These are phyloP conservation scores for Sugiyamaella pinicola DNA, from an alignment of 1,139 yeast genomes.

Conservation along the genomic window DNA sequence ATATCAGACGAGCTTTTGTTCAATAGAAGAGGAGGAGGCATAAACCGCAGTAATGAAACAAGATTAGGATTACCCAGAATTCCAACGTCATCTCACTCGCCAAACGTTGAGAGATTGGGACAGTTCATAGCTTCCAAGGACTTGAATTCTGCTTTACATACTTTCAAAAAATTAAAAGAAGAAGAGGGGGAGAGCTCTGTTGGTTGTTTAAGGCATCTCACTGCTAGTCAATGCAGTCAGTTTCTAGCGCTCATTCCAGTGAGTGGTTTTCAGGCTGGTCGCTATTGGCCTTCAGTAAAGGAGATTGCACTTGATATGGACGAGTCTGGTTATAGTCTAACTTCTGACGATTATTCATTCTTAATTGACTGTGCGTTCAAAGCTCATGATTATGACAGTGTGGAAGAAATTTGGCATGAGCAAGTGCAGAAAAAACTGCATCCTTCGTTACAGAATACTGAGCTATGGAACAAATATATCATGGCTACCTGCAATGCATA, in stretches of 20 bases:
- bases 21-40: background rate
- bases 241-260: constrained; percentile 13
- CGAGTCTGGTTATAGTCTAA: constrained; percentile 29
- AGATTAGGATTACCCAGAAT: constrained; percentile 4
- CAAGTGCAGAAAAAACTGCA: constrained; percentile 20
- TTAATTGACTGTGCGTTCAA: constrained; percentile 38
- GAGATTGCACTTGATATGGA: constrained; percentile 28
- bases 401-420: constrained; percentile 36
- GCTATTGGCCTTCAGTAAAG: constrained; percentile 17
- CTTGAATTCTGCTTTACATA: constrained; percentile 13
- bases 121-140: constrained; percentile 14
- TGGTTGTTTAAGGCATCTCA: constrained; percentile 12
- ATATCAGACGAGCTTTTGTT: constrained; percentile 3
- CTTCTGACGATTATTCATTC: constrained; percentile 34
- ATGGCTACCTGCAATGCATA: constrained; percentile 40
- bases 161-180: constrained; percentile 10
- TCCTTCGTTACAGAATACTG: constrained; percentile 28
- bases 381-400: constrained; percentile 30
- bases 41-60: background rate
- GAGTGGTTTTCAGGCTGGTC: constrained; percentile 12
- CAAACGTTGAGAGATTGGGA: constrained; percentile 14
- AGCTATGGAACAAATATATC: constrained; percentile 43
- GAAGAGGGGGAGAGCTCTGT: constrained; percentile 10
- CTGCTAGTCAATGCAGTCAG: constrained; percentile 12
- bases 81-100: constrained; percentile 4